Evolutionary conservation across 2,329 filamentous ascomycete genomes (phyloP), one percentile per base, ranked within the genome.

Genomic region (Trichoderma sp.): DNA sequence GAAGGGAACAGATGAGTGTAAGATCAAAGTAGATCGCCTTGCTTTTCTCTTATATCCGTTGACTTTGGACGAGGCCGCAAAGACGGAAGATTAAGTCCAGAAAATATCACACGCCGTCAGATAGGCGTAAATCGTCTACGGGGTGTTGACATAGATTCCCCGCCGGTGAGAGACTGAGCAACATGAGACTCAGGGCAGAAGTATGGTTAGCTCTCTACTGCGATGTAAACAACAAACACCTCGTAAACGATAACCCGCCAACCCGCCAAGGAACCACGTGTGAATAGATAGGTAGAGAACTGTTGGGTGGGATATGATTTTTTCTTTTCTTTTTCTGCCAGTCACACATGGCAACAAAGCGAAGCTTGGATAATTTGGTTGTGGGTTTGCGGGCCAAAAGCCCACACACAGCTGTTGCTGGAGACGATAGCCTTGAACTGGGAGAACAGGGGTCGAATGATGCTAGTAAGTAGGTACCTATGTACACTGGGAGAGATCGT

Each of bases 331-430:
- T 24, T 24, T 5, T 14, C 10, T 39, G 34, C 34, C 15, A 43
- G 34, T 43, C 34, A 10, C 28, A 19, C 17, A 15, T 17, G 28
- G 24, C 14, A 12, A 43, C 10, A 9, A 26, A 24, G 12, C 14
- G 34, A 14, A 39, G 34, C 30, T 39, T 39, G 5, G 5, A 7
- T 1, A 7, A 10, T 21, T 26, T 26, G 14, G 21, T 10, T 34
- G 24, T 52, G 30, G 21, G 55, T 44, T 45, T 62, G 48, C 48
- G 59, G 48, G 47, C 59, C 26, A 62, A 45, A 44, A 62, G 48
- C 15, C 44, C n/a, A 41, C 48, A 54, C 41, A 39, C 3, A 28
- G 30, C 24, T 6, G 30, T 24, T 3, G 9, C 30, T 34, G 30
- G 30, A 34, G 30, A 34, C 21, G 21, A 24, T 2, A 24, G 21